Evolutionary conservation across 306 rosid genomes (phyloP), one percentile per base, ranked within the genome.

Genomic region (Macrotyloma uniflorum): DNA sequence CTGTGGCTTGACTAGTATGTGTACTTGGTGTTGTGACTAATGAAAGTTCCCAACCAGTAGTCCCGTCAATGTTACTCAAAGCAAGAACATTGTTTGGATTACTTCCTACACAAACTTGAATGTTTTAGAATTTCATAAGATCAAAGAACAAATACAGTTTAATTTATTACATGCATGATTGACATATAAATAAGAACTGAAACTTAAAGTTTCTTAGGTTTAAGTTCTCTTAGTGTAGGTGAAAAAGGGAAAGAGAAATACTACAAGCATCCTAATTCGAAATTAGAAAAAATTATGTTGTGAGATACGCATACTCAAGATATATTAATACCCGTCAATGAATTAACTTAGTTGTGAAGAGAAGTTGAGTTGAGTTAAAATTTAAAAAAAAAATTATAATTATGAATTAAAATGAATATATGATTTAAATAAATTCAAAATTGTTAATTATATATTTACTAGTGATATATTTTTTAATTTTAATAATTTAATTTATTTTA

Each of bases 1-100:
- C 86, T 1, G 82, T 53, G 2, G 49, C 35, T 16, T 85, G 92
- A 83, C 83, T 80, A 1, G 87, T 43, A 75, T 86, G 74, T 81
- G 85, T 93, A 85, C 91, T 88, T 63, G 89, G 91, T 63, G 96
- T 76, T 61, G 96, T 76, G 58, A 95, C 99, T 32, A 95, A 76
- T 0, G 97, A 86, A 63, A 95, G 88, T 79, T 95, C 99, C 99
- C 99, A 95, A 61, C 97, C 97, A 23, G 87, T 72, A 73, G 91
- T 84, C 32, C 96, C 94, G 15, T 75, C 81, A n/a, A 91, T 75
- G 59, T 88, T 82, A 54, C 76, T 78, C 70, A 91, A 86, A 18
- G 83, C 77, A 79, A 38, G 69, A 40, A n/a, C n/a, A n/a, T 80
- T 85, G 77, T 73, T 83, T 62, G 88, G 49, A 33, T 80, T 69